Percentiles rank a stretch among this genome's conserved stretches.
Evolutionary conservation across 192 early-diverging fungal species (phyloP).

Genomic region (Backusella mclennaniae): DNA sequence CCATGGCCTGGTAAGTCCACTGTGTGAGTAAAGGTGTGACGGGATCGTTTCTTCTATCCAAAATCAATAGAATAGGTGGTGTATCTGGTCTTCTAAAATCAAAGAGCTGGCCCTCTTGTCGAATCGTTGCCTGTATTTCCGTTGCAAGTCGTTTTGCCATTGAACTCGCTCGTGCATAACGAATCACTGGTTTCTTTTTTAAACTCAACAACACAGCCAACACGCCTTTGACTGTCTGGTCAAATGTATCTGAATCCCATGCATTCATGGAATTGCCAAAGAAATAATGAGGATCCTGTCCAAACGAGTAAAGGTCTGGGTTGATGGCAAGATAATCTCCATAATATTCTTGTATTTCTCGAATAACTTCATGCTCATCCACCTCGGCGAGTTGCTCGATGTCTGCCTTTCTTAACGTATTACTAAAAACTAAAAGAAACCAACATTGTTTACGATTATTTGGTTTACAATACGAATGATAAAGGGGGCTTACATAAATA

Average conservation of each 20-base stretch:
- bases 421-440: conserved; percentile 76
- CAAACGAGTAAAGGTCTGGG: conserved; percentile 79
- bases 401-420: conserved; percentile 86
- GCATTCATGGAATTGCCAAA: conserved; percentile 68
- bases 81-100: conserved; percentile 79
- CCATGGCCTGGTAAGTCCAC: conserved; percentile 99
- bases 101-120: conserved; percentile 71
- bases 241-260: conserved; percentile 82
- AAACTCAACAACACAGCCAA: conserved; percentile 74
- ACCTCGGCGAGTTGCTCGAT: conserved; percentile 94
- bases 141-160: conserved; percentile 82
- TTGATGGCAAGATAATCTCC: conserved; percentile 89
- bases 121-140: conserved; percentile 65
- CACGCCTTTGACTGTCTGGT: conserved; percentile 78
- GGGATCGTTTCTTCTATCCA: conserved; percentile 95
- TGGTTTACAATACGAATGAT: neutral
- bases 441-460: neutral
- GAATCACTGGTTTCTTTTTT: conserved; percentile 90
- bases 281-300: conserved; percentile 61
- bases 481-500: conserved; percentile 72
- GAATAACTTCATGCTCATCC: conserved; percentile 91
- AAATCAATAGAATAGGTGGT: conserved; percentile 83
- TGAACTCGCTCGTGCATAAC: conserved; percentile 81
- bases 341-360: conserved; percentile 96
- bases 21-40: conserved; percentile 92